Evolutionary conservation across 495 filamentous ascomycete species (phyloP), one percentile per base, ranked within the genome.

Genomic region (Rostrohypoxylon terebratum): DNA sequence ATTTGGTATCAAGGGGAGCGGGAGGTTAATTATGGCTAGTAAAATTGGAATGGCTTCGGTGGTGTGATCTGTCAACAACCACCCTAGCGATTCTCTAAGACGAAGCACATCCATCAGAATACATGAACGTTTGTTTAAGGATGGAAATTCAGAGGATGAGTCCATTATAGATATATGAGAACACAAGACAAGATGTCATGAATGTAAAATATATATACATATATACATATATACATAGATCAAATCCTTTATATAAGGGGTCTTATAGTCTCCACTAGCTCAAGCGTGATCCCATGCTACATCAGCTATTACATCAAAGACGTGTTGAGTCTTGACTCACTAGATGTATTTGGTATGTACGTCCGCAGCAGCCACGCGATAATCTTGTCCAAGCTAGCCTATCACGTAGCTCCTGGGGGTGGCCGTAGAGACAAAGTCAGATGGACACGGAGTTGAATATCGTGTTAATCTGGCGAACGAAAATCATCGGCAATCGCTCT

Each of bases 401-500:
- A 28, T 28, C 28, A 28, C 28, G 28, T 28, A 54, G 33, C 21
- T 14, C 51, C 31, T 55, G 21, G 31, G 51, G 51, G 51, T 55
- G 51, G 31, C 3, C n/a, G n/a, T 18, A 55, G 48, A 53, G 20
- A n/a, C 11, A 14, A 14, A 31, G 48, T 31, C 48, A 23, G 16
- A 10, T 18, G 14, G 53, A 18, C 28, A 57, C 50, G 28, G 51
- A 36, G 28, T 59, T 59, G 55, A 63, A 54, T 54, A 54, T 54
- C 34, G 34, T 55, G 48, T 64, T 55, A 38, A 64, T 64, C 18
- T 44, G 48, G 18, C 20, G 33, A 54, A 28, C 33, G 50, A 55
- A 44, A 55, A 64, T 64, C 61, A 44, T 44, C 42, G 42, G 42
- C 42, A n/a, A 45, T 45, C 61, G 61, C 21, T 64, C 34, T 64